phyloP scores from a whole-genome alignment of 306 rosid genomes.

The Arachis hypogaea region DNA sequence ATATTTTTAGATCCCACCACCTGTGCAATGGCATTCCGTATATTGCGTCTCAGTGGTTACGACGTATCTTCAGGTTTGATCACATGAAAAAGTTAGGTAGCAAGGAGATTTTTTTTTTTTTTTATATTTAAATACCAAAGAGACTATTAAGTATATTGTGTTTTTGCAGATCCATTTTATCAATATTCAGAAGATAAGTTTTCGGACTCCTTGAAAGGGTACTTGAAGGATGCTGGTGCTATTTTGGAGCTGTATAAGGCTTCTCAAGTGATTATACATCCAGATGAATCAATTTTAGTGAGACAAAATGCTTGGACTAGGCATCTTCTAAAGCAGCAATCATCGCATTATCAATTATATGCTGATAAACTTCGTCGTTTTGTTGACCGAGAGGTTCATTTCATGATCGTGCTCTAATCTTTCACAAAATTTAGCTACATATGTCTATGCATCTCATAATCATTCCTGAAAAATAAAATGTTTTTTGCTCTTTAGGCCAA shows the following conservation, averaged over 20 bases:
- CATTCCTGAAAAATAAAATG: conserved; percentile 23
- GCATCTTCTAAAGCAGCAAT: conserved; percentile 53
- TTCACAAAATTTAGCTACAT: background rate
- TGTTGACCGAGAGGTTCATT: conserved; percentile 66
- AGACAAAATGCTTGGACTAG: conserved; percentile 62
- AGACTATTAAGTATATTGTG: conserved; percentile 18
- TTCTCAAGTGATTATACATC: conserved; percentile 65
- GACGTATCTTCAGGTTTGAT: conserved; percentile 72
- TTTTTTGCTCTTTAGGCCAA: conserved; percentile 52
- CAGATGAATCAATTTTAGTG: conserved; percentile 63
- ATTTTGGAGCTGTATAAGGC: conserved; percentile 72
- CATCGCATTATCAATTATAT: conserved; percentile 27
- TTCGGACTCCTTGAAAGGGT: conserved; percentile 67
- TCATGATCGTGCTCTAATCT: conserved; percentile 10
- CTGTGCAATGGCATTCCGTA: conserved; percentile 81
- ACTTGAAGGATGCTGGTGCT: conserved; percentile 66
- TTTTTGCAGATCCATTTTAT: conserved; percentile 65
- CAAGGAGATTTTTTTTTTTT: background rate
- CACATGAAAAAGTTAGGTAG: conserved; percentile 7
- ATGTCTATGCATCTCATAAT: conserved; percentile 3
- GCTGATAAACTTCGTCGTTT: conserved; percentile 39
- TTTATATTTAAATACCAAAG: background rate
- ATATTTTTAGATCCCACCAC: conserved; percentile 69
- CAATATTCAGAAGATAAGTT: conserved; percentile 65
- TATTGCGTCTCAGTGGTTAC: conserved; percentile 66